Conservation (phyloP, 2,329 filamentous ascomycete species). For the Scedosporium aurantiacum region DNA sequence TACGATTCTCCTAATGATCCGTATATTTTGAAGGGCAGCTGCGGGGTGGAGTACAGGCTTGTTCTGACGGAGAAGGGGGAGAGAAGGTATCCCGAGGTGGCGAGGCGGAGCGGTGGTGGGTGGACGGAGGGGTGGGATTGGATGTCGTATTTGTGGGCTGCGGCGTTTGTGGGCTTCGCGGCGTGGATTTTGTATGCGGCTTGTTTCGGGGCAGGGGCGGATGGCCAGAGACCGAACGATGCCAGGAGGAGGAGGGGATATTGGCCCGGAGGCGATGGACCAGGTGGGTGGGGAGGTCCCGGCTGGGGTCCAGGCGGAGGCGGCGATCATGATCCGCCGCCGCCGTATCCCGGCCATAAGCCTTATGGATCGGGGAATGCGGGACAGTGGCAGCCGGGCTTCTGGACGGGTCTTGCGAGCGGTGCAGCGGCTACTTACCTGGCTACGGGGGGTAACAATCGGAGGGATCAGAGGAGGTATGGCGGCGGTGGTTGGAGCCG, state of each 20-base stretch:
- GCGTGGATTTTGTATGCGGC: constrained; percentile 52
- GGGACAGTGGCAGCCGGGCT: constrained; percentile 56
- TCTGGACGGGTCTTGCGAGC: constrained; percentile 59
- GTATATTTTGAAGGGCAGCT: constrained; percentile 84
- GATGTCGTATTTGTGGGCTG: constrained; percentile 40
- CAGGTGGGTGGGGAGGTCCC: constrained; percentile 28
- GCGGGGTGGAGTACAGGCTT: constrained; percentile 81
- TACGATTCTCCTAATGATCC: constrained; percentile 67
- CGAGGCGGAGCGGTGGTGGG: constrained; percentile 26
- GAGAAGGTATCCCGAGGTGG: constrained; percentile 51
- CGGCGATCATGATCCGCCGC: constrained; percentile 34
- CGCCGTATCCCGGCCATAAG: constrained; percentile 33
- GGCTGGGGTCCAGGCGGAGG: constrained; percentile 26
- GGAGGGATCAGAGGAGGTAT: constrained; percentile 9
- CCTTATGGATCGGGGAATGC: constrained; percentile 13
- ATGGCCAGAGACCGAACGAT: constrained; percentile 18
- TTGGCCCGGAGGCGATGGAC: constrained; percentile 21
- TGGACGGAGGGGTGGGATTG: constrained; percentile 19
- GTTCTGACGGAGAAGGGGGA: constrained; percentile 68
- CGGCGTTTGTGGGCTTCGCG: constrained; percentile 49
- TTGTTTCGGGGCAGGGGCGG: constrained; percentile 20
- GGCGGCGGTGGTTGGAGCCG: background rate
- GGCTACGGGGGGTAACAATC: constrained; percentile 35
- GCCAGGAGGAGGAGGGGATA: constrained; percentile 22
- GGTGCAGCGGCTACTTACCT: constrained; percentile 60